phyloP scores from a whole-genome alignment of 176 grass and related monocot species.

The Cenchrus americanus region DNA sequence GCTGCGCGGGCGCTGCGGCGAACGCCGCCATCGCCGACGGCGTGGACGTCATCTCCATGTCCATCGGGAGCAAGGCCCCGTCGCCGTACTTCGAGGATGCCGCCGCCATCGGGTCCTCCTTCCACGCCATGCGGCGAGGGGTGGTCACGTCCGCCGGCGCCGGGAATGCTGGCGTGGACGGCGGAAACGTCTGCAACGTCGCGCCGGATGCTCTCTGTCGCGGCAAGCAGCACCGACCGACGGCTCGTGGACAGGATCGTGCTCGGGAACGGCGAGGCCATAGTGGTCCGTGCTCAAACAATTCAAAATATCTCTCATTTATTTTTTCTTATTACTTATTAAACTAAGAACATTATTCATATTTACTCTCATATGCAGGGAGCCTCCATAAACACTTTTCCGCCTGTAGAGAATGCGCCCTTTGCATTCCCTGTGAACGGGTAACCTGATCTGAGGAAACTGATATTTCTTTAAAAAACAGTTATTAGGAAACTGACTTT shows the following conservation, averaged over 20 bases:
- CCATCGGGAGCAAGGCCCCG: not conserved
- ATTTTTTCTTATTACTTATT: not conserved
- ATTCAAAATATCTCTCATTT: not conserved
- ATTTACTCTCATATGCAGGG: conserved; percentile 1
- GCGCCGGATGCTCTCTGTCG: not conserved
- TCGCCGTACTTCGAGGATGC: not conserved
- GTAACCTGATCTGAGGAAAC: not conserved
- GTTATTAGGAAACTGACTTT: no score
- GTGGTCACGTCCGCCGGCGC: not conserved
- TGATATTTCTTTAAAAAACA: no score
- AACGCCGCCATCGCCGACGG: conserved; percentile 26
- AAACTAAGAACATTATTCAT: not conserved
- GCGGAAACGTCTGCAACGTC: not conserved
- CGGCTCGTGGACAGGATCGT: not conserved
- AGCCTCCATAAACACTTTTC: conserved; percentile 25
- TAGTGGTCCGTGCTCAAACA: not conserved
- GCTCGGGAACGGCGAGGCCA: not conserved
- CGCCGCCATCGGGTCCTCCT: not conserved
- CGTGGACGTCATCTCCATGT: conserved; percentile 9
- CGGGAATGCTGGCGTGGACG: not conserved
- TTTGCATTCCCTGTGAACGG: not conserved
- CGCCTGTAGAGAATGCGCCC: not conserved
- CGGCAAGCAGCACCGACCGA: not conserved
- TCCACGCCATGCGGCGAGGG: conserved; percentile 2
- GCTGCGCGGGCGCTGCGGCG: fast-evolving